Evolutionary conservation across 495 filamentous ascomycete genomes (phyloP).

Genomic region (Neurospora sp.): DNA sequence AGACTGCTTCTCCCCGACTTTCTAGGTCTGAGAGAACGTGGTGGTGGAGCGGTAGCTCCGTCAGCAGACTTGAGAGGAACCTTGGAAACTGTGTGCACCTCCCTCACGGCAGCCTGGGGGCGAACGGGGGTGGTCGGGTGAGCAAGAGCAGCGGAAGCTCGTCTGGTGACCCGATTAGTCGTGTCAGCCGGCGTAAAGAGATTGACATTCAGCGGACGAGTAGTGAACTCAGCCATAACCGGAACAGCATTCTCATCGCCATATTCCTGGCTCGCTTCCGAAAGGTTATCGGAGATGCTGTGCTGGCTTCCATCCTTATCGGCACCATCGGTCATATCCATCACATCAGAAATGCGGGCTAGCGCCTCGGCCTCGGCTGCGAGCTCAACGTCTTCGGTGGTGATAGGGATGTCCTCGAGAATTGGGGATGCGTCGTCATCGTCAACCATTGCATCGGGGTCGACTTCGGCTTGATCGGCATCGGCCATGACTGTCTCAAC

Average conservation of each 20-base stretch:
- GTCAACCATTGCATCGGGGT: background rate
- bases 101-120: slow-evolving; percentile 18
- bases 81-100: slow-evolving; percentile 64
- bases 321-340: background rate
- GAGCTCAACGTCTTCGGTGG: slow-evolving; percentile 36
- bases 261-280: slow-evolving; percentile 52
- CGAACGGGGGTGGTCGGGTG: slow-evolving; percentile 21
- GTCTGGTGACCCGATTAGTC: background rate
- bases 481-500: background rate
- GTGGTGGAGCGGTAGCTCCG: slow-evolving; percentile 43
- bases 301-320: slow-evolving; percentile 1
- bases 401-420: slow-evolving; percentile 28
- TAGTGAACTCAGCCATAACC: slow-evolving; percentile 6
- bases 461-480: background rate
- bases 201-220: background rate
- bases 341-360: background rate
- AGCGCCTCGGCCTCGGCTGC: slow-evolving; percentile 34
- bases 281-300: slow-evolving; percentile 31
- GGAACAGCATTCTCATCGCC: slow-evolving; percentile 52
- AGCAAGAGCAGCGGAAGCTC: background rate
- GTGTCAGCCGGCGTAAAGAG: background rate
- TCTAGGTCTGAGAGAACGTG: background rate
- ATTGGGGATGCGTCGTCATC: slow-evolving; percentile 18
- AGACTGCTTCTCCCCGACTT: slow-evolving; percentile 27
- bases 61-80: slow-evolving; percentile 64